A percentile compares a stretch with the other conserved stretches of the same genome.
Conservation (phyloP, 768 basidiomycete species). For the Imleria badia region DNA sequence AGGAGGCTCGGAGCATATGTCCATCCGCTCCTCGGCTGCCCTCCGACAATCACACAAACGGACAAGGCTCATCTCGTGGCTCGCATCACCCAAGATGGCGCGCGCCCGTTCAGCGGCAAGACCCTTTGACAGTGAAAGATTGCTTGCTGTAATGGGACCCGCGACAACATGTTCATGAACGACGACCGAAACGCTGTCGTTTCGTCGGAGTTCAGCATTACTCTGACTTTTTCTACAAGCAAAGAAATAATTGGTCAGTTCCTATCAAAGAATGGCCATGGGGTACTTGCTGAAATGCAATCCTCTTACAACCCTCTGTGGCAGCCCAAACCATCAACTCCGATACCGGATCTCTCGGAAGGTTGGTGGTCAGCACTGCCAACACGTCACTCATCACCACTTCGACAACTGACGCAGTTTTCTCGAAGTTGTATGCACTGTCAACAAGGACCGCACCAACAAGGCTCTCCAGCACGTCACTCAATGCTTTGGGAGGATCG, state of each 20-base stretch:
- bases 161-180: slow-evolving; percentile 58
- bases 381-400: slow-evolving; percentile 68
- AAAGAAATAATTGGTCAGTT: background rate
- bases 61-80: slow-evolving; percentile 44
- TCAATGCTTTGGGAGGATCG: slow-evolving; percentile 82
- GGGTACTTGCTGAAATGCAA: slow-evolving; percentile 45
- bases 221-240: slow-evolving; percentile 43
- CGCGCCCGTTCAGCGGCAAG: slow-evolving; percentile 65
- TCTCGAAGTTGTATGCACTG: slow-evolving; percentile 71
- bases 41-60: slow-evolving; percentile 43
- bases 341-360: slow-evolving; percentile 71
- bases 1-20: slow-evolving; percentile 13
- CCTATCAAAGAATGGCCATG: background rate
- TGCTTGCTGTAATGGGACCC: slow-evolving; percentile 61
- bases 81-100: slow-evolving; percentile 47
- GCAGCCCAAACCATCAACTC: slow-evolving; percentile 69
- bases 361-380: slow-evolving; percentile 52
- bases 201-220: slow-evolving; percentile 40
- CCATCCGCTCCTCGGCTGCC: slow-evolving; percentile 14
- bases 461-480: slow-evolving; percentile 83
- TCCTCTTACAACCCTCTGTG: slow-evolving; percentile 52
- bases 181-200: slow-evolving; percentile 54
- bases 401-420: slow-evolving; percentile 58
- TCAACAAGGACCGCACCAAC: slow-evolving; percentile 85
- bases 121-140: slow-evolving; percentile 61